Base-by-base conservation (phyloP, 345 rosid species). In the Hibiscus mutabilis region DNA sequence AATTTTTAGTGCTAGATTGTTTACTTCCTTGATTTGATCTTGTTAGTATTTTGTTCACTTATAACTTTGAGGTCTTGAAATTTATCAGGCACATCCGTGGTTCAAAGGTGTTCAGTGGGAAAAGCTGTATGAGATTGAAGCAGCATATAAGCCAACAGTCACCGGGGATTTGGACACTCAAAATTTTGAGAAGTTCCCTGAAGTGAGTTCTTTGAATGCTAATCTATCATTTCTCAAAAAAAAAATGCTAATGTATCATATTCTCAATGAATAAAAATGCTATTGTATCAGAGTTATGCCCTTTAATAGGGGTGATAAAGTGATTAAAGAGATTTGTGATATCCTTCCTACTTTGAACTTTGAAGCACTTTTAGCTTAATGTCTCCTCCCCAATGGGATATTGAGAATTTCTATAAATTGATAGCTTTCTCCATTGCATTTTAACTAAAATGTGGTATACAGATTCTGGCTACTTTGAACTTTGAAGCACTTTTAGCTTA, bases 151-250 rank as follows among this genome's bases (percentile, higher is more conserved):
- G 80, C 99, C 99, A 44, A 84, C 70, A 52, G 99, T 95, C 70
- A 83, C 75, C 60, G 99, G 99, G 73, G 97, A 95, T 74, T 79
- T 84, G 74, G 99, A 95, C 80, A 95, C 99, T 35, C 99, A 90
- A 79, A 95, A 95, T 81, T 95, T 95, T 79, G 99, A 95, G 81
- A 89, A 95, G 81, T 95, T 95, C 84, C 91, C 97, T 55, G 99
- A 95, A 40, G 99, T 95, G 82, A 92, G 93, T 87, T 53, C 37
- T 70, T 60, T 72, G 63, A 16, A 56, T 74, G 68, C 21, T 66
- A 49, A 5, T n/a, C n/a, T 6, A 37, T 37, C 35, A 31, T 31
- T 37, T 37, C 42, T 37, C n/a, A n/a, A n/a, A 31, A 31, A 6
- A 35, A 7, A 65, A 15, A 40, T 74, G 70, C 15, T 65, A 55